Base-by-base conservation (phyloP, 257 asterid species). In the Rauvolfia tetraphylla region DNA sequence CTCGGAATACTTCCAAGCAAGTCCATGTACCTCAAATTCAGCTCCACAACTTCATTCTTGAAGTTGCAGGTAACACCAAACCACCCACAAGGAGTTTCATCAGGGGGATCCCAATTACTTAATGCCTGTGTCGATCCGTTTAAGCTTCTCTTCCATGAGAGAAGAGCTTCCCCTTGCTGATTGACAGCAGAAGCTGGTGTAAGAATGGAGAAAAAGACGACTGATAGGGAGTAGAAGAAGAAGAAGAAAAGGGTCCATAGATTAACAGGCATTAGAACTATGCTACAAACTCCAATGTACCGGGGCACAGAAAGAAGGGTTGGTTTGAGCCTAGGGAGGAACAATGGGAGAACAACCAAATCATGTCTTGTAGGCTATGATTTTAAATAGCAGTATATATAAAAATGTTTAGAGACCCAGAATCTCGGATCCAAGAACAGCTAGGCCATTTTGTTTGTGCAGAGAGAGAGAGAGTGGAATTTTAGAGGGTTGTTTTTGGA, bases 371-470 rank as follows among this genome's bases (percentile, higher is more conserved):
- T 73, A 81, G 75, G 85, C 65, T 81, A 77, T 67, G 81, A 72
- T 74, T 77, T 71, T 70, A 73, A 72, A 71, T 75, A 67, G 79
- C 33, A 18, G 17, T 34, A 34, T 6, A 6, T 27, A 27, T 7
- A 38, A 74, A 25, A 5, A 22, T 13, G 23, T 59, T 42, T 56
- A 77, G 82, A 79, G 82, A 78, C 83, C 84, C 87, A 80, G 87
- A 85, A 78, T 85, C 88, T 79, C 81, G 88, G 88, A 85, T 85
- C 88, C 86, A 82, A 85, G 86, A 82, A 85, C 88, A 82, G 88
- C 88, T 82, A 85, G 81, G 84, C 86, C 84, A 77, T 82, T 78
- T 74, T 59, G 79, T 70, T 83, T 71, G 44, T 70, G 76, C 54
- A 27, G n/a, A 71, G 79, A 68, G 77, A 78, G 77, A 73, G 81